These are phyloP conservation scores for Geotrichum histeridarum DNA, from an alignment of 1,139 yeast species.

Conservation along the genomic window DNA sequence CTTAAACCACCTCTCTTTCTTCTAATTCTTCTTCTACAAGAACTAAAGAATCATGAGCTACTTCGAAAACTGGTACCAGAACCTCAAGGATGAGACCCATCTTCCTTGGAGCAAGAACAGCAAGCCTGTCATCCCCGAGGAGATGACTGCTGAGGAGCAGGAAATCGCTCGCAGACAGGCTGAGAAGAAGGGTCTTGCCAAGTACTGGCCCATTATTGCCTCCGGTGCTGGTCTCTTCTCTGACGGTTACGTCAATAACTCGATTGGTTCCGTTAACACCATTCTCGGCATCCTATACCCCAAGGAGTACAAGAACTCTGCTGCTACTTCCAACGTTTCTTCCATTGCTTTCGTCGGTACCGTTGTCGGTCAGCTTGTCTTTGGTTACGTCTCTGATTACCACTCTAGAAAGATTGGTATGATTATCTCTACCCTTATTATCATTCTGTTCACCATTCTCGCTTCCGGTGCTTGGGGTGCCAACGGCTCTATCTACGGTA, in stretches of 20 bases:
- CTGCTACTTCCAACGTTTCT: constrained; percentile 70
- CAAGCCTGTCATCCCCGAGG: constrained; percentile 1
- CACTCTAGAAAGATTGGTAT: constrained; percentile 75
- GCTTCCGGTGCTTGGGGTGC: constrained; percentile 89
- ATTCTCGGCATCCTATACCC: constrained; percentile 65
- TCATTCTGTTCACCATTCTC: constrained; percentile 69
- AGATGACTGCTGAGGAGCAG: constrained; percentile 12
- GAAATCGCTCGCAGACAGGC: constrained; percentile 12
- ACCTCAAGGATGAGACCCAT: constrained; percentile 18
- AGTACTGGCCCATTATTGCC: constrained; percentile 70
- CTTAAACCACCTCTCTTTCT: neutral
- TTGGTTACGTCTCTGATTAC: constrained; percentile 76
- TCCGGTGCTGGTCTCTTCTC: constrained; percentile 90
- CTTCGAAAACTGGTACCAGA: constrained; percentile 17
- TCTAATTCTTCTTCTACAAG: neutral
- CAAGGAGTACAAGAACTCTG: constrained; percentile 51
- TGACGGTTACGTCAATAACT: constrained; percentile 85
- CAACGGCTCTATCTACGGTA: constrained; percentile 56
- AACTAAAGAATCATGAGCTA: constrained; percentile 7
- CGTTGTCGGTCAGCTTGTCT: constrained; percentile 75
- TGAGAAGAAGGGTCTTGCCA: constrained; percentile 23
- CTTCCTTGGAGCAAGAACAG: constrained; percentile 20
- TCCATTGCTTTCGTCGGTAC: constrained; percentile 92
- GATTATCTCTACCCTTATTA: constrained; percentile 65
- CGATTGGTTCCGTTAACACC: constrained; percentile 70